Conservation (phyloP, 352 stramenopile genomes). For the Pythium biforme region DNA sequence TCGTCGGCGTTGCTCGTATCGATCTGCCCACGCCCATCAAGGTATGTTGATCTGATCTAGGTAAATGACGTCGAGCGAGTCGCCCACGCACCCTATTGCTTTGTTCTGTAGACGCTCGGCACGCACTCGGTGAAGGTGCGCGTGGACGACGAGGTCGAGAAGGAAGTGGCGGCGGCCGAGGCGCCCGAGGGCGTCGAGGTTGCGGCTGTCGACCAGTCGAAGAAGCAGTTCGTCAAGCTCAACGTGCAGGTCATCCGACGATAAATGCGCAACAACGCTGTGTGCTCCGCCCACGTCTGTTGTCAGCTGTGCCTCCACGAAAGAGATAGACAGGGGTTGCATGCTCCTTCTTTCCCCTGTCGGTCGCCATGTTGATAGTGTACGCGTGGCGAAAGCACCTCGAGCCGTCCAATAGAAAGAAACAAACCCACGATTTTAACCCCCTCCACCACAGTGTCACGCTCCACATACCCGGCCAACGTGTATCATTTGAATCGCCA, state of each 20-base stretch:
- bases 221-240: conserved; percentile 78
- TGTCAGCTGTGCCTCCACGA: too few species aligned
- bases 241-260: conserved; percentile 61
- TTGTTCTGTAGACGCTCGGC: conserved; percentile 48
- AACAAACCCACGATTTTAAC: background rate
- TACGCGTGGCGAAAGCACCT: too few species aligned
- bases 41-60: conserved; percentile 21
- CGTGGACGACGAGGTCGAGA: conserved; percentile 75
- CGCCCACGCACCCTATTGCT: too few species aligned
- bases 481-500: too few species aligned
- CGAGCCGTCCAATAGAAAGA: background rate
- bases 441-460: too few species aligned
- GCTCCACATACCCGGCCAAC: too few species aligned
- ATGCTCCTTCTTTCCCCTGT: too few species aligned
- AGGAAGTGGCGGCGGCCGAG: conserved; percentile 53
- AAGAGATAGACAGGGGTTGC: too few species aligned
- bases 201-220: conserved; percentile 48
- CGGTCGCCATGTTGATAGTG: background rate
- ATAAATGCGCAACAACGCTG: conserved; percentile 36
- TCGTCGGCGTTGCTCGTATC: conserved; percentile 78
- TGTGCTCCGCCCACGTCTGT: background rate
- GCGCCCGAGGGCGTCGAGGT: conserved; percentile 26
- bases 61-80: too few species aligned
- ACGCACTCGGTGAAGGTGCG: conserved; percentile 81
- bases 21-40: conserved; percentile 74